These are phyloP conservation scores for Bigelowiella natans DNA, from an alignment of 78 protist species.

Conservation along the genomic window DNA sequence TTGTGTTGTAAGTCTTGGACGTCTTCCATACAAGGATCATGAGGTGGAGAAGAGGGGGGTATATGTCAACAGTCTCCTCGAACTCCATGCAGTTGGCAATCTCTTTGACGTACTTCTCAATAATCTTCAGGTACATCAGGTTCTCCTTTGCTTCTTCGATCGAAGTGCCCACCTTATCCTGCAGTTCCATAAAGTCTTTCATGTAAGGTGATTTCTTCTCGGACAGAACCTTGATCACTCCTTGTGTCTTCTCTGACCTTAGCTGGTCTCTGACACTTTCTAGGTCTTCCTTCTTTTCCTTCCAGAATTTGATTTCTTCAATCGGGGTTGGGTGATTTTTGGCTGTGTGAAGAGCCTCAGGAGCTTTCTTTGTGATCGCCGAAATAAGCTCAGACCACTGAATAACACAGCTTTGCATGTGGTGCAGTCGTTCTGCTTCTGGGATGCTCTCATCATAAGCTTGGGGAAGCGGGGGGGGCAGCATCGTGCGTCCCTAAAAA, in stretches of 20 bases:
- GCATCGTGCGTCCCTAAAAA: conserved; percentile 17
- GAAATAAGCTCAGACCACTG: neutral
- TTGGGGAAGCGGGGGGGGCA: neutral
- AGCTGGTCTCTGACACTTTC: neutral
- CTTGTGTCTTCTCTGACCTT: neutral
- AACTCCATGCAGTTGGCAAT: no score
- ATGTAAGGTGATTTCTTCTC: neutral
- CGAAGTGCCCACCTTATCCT: neutral
- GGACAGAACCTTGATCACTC: neutral
- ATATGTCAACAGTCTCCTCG: no score
- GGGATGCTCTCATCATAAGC: neutral
- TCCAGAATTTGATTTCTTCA: conserved; percentile 67
- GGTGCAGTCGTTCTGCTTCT: neutral
- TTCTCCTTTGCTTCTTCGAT: no score
- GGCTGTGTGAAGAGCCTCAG: neutral
- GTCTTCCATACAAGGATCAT: neutral
- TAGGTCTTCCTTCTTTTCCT: conserved; percentile 4
- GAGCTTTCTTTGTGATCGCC: neutral
- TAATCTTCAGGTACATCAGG: no score
- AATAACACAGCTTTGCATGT: neutral
- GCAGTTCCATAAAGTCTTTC: neutral
- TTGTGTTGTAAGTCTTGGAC: neutral
- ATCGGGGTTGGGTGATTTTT: conserved; percentile 43
- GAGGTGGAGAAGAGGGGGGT: neutral
- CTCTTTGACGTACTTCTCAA: no score